phyloP scores from a whole-genome alignment of 805 yeast species.

The Candida silvicultrix region DNA sequence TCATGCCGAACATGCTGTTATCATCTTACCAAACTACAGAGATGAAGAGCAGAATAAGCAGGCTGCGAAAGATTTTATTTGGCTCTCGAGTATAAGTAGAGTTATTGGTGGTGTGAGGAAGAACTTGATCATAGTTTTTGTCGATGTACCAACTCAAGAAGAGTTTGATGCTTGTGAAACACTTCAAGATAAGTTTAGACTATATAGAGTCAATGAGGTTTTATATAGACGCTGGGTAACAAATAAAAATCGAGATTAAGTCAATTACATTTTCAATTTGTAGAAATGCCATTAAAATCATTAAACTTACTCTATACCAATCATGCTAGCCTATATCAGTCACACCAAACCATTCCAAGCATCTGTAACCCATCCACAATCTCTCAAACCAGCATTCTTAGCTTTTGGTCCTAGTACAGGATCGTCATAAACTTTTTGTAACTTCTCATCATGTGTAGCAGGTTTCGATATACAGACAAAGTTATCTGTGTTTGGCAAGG shows the following conservation, averaged over 20 bases:
- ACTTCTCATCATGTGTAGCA: conserved; percentile 36
- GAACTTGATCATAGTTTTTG: conserved; percentile 62
- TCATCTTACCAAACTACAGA: conserved; percentile 36
- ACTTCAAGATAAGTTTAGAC: conserved; percentile 28
- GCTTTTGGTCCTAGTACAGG: conserved; percentile 41
- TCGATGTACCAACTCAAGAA: conserved; percentile 43
- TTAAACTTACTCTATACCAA: no score
- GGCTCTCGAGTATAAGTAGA: conserved; percentile 66
- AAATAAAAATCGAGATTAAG: conserved; percentile 68
- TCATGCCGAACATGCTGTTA: conserved; percentile 83
- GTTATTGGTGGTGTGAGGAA: conserved; percentile 87
- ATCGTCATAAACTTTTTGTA: conserved; percentile 33
- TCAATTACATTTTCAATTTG: background rate
- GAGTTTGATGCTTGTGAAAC: conserved; percentile 20
- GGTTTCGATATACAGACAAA: conserved; percentile 84
- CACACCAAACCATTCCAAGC: conserved; percentile 57
- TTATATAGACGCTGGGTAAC: conserved; percentile 82
- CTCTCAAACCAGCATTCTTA: conserved; percentile 49
- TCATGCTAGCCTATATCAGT: background rate
- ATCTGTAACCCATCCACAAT: conserved; percentile 79
- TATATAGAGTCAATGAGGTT: conserved; percentile 56
- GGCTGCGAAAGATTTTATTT: conserved; percentile 38
- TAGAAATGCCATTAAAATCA: background rate
- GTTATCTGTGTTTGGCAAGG: conserved; percentile 57
- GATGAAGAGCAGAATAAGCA: conserved; percentile 24